Evolutionary conservation across 495 filamentous ascomycete genomes (phyloP), one percentile per base, ranked within the genome.

Genomic region (Penicillium silybi): DNA sequence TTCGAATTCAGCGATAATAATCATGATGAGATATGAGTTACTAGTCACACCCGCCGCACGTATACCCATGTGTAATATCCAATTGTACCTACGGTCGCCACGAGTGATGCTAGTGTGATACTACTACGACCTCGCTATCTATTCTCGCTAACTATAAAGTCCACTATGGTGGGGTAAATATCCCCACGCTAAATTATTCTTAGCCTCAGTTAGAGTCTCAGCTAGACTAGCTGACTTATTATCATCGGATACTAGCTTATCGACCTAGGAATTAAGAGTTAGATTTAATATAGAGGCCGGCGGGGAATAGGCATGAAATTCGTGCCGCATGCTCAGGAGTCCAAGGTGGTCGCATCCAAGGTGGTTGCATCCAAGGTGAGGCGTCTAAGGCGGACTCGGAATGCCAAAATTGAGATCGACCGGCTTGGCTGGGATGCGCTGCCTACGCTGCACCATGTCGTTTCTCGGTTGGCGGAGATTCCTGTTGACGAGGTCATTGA

Each of bases 401-500:
- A 70, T 41, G 73, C 73, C 7, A 67, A 56, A n/a, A 61, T 81
- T 48, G 60, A 66, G 41, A 68, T 81, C 32, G 63, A 76, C 32
- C 58, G 57, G 5, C 57, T 75, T 17, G 68, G 75, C 48, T 78
- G 71, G 77, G 62, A 78, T 23, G 59, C 59, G 17, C 55, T 84
- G 44, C 81, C 81, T 0, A 83, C 78, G 2, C 61, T 83, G 35
- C 77, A 84, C 53, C 77, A 82, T 63, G 64, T 84, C 22, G 60
- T 79, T 19, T 62, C 64, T 37, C 63, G 66, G 22, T 50, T 83
- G 52, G 75, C 70, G 0, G 78, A 80, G 44, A 70, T 85, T 40
- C 80, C 78, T 0, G 62, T 80, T 6, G 80, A 80, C 56, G 74
- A 77, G 49, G 54, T 82, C 41, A 62, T 83, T 15, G 67, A 68